Evolutionary conservation across 352 stramenopile species (phyloP), one percentile per base, ranked within the genome.

Genomic region (Globisporangium perplexum): DNA sequence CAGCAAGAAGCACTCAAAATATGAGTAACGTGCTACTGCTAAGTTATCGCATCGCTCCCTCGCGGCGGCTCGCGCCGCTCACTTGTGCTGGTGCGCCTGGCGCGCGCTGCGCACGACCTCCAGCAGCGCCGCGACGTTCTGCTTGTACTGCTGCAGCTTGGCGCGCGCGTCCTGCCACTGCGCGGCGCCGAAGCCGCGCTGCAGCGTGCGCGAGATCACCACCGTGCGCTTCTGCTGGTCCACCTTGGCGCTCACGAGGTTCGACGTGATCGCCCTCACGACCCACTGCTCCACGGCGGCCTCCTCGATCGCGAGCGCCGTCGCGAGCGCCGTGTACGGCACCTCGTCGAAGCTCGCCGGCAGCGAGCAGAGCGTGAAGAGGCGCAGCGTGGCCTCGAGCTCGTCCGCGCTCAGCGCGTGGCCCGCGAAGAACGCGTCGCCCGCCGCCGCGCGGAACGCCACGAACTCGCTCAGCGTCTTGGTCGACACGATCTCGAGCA

Each of bases 281-380:
- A 98, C 86, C 91, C 91, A 98, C 62, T 90, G 85, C 73, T 98
- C 94, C 22, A 98, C 90, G 23, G 97, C 82, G 42, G 84, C 69
- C 36, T 90, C 78, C 30, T 83, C 53, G 47, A 96, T 80, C 33
- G 88, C 77, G 28, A 98, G 68, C 45, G 77, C 89, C 14, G 69
- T 64, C 1, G 90, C 89, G 47, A 98, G 84, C 18, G 81, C 71
- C 53, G 73, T 71, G 72, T 96, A 98, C 52, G 89, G 65, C 52
- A 98, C 90, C 66, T 96, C 87, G 60, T 97, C 86, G 59, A 97
- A 95, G 53, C 94, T 84, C 23, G 86, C 84, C 28, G 91, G 88
- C 57, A 97, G 65, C 58, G 86, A 83, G 61, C 92, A 96, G 14
- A 98, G 75, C 67, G 90, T 97, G 48, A 98, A 89, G 33, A 98